Percentiles rank a stretch among this genome's conserved stretches.
These are phyloP conservation scores for Daldinia childiae DNA, from an alignment of 495 filamentous ascomycete species.

Conservation along the genomic window DNA sequence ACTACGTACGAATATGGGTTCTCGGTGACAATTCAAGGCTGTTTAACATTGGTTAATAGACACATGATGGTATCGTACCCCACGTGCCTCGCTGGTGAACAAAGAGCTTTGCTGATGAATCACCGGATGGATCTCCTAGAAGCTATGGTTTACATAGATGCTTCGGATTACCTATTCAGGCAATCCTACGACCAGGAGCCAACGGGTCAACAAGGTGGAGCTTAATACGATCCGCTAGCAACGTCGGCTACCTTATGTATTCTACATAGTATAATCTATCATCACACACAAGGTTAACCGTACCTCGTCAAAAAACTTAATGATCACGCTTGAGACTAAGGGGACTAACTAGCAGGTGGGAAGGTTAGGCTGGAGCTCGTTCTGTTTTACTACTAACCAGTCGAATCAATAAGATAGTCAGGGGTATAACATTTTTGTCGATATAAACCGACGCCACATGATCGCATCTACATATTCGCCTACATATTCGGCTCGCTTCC, in stretches of 20 bases:
- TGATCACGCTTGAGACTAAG: conserved; percentile 24
- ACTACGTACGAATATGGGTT: conserved; percentile 17
- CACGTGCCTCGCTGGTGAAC: conserved; percentile 26
- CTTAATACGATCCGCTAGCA: conserved; percentile 30
- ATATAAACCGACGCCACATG: conserved; percentile 37
- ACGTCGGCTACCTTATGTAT: conserved; percentile 20
- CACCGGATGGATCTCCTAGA: conserved; percentile 17
- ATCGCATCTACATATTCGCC: conserved; percentile 19
- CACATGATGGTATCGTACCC: conserved; percentile 15
- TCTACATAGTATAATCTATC: conserved; percentile 17
- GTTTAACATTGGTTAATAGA: conserved; percentile 20
- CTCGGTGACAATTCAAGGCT: conserved; percentile 22
- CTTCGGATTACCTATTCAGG: conserved; percentile 40
- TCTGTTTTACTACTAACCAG: conserved; percentile 6
- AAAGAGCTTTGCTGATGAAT: conserved; percentile 30
- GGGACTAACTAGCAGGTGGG: conserved; percentile 5
- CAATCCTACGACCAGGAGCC: conserved; percentile 32
- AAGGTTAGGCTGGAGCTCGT: conserved; percentile 22
- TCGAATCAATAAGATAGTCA: conserved; percentile 17
- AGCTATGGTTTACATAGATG: conserved; percentile 16
- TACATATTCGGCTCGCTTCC: conserved; percentile 24
- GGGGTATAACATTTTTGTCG: conserved; percentile 26
- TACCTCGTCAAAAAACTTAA: conserved; percentile 27
- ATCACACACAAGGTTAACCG: conserved; percentile 28
- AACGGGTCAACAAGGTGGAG: conserved; percentile 30